Conservation (phyloP, 768 basidiomycete genomes). For the Pisolithus microcarpus region DNA sequence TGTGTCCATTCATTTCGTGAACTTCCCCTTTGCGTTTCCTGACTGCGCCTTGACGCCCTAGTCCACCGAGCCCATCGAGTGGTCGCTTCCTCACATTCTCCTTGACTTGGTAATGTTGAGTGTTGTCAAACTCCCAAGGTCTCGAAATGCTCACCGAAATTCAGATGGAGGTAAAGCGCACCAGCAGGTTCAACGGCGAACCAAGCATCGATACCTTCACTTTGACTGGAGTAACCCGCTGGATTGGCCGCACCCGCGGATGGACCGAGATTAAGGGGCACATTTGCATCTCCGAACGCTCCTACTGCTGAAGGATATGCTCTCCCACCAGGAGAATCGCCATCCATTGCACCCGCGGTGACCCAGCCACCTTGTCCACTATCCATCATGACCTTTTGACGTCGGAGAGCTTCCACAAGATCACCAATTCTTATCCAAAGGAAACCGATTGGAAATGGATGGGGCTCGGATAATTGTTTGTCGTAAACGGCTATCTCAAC, state of each 20-base stretch:
- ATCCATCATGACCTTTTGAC: slow-evolving; percentile 88
- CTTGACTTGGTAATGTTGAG: slow-evolving; percentile 59
- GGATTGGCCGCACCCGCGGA: slow-evolving; percentile 23
- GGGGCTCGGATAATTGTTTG: slow-evolving; percentile 72
- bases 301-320: slow-evolving; percentile 42
- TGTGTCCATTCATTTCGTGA: slow-evolving; percentile 99
- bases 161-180: slow-evolving; percentile 76
- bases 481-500: slow-evolving; percentile 96
- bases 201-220: slow-evolving; percentile 92
- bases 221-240: slow-evolving; percentile 15
- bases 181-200: slow-evolving; percentile 98
- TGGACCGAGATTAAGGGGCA: slow-evolving; percentile 33
- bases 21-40: slow-evolving; percentile 97
- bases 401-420: slow-evolving; percentile 84
- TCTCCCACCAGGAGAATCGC: slow-evolving; percentile 42
- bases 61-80: slow-evolving; percentile 82
- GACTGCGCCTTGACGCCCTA: slow-evolving; percentile 96
- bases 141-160: slow-evolving; percentile 67
- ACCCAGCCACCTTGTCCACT: slow-evolving; percentile 91
- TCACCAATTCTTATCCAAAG: slow-evolving; percentile 94
- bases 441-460: slow-evolving; percentile 86
- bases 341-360: slow-evolving; percentile 84
- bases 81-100: slow-evolving; percentile 96
- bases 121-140: not conserved
- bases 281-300: slow-evolving; percentile 39